phyloP scores from a whole-genome alignment of 805 yeast species.

The Suhomyces vadensis region DNA sequence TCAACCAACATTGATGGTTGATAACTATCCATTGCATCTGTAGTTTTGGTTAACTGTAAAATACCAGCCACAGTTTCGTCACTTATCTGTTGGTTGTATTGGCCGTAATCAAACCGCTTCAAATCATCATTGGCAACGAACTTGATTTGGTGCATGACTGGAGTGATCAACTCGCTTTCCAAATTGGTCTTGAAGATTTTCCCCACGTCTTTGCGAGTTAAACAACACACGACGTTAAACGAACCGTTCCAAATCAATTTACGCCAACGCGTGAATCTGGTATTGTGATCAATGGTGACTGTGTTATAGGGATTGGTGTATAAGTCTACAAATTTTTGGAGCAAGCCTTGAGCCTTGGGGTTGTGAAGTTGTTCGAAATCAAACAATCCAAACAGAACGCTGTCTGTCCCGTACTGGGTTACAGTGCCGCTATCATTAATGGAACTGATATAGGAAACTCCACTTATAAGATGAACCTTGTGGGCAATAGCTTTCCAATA shows the following conservation, averaged over 20 bases:
- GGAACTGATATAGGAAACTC: slow-evolving; percentile 36
- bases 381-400: slow-evolving; percentile 29
- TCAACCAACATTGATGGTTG: slow-evolving; percentile 77
- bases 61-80: slow-evolving; percentile 13
- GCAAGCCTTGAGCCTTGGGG: slow-evolving; percentile 35
- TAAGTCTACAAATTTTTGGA: slow-evolving; percentile 37
- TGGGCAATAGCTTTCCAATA: slow-evolving; percentile 21
- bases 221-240: slow-evolving; percentile 61
- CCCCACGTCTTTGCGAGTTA: slow-evolving; percentile 61
- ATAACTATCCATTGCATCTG: slow-evolving; percentile 58
- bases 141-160: slow-evolving; percentile 24
- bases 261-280: slow-evolving; percentile 57
- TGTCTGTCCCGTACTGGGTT: slow-evolving; percentile 30
- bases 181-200: slow-evolving; percentile 37
- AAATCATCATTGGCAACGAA: slow-evolving; percentile 19
- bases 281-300: slow-evolving; percentile 43
- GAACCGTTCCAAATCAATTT: slow-evolving; percentile 72
- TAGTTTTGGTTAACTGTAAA: slow-evolving; percentile 15
- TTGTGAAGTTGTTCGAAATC: slow-evolving; percentile 24
- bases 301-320: slow-evolving; percentile 47
- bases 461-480: slow-evolving; percentile 26
- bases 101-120: slow-evolving; percentile 12
- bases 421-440: slow-evolving; percentile 26
- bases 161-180: slow-evolving; percentile 14
- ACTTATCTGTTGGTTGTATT: slow-evolving; percentile 4